phyloP scores from a whole-genome alignment of 139 green algal genomes.

The Marvania coccoides region DNA sequence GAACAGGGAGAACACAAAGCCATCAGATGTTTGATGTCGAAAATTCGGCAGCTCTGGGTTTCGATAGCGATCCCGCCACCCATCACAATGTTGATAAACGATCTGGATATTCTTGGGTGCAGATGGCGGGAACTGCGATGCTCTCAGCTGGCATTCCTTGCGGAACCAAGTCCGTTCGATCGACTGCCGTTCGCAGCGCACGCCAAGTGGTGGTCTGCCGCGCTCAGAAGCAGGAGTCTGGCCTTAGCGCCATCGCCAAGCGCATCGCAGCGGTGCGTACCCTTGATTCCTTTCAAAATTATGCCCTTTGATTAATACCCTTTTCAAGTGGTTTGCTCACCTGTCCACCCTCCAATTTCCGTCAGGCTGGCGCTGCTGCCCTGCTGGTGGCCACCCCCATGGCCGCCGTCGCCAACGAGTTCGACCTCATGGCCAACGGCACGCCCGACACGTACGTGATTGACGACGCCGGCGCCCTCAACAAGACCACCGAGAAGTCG shows the following conservation, averaged over 20 bases:
- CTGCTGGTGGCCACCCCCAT: slow-evolving; percentile 23
- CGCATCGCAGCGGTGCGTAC: not conserved
- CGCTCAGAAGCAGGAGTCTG: slow-evolving; percentile 11
- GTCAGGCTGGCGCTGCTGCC: slow-evolving; percentile 25
- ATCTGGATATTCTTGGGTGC: too few species aligned
- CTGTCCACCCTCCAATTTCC: not conserved
- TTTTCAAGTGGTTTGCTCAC: not conserved
- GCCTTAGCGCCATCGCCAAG: not conserved
- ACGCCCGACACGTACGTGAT: slow-evolving; percentile 70
- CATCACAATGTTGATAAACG: too few species aligned
- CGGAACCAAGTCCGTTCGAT: too few species aligned
- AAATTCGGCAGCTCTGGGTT: too few species aligned
- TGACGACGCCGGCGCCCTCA: slow-evolving; percentile 85
- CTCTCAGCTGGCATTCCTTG: too few species aligned
- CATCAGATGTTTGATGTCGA: too few species aligned
- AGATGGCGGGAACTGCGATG: too few species aligned
- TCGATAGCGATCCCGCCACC: too few species aligned
- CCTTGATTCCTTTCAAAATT: not conserved
- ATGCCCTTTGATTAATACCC: not conserved
- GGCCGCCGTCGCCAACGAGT: slow-evolving; percentile 65
- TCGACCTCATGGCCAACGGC: slow-evolving; percentile 75
- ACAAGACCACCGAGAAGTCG: slow-evolving; percentile 57
- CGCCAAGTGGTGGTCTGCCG: slow-evolving; percentile 13
- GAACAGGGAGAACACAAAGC: too few species aligned
- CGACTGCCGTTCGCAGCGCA: not conserved